Conservation (phyloP, 257 asterid species). For the Fraxinus cuspidata region DNA sequence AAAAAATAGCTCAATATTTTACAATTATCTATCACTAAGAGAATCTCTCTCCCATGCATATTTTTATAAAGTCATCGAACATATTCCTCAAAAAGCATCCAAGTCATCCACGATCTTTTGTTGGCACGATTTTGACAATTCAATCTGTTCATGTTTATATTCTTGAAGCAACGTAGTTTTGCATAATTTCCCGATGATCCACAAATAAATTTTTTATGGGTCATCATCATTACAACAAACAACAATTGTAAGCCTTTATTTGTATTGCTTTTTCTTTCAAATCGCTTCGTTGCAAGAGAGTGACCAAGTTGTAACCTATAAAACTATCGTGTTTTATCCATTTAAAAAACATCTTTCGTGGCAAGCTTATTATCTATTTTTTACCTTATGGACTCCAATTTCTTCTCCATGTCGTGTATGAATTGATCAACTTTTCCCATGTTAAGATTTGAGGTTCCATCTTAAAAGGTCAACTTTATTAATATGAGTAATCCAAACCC, state of each 20-base stretch:
- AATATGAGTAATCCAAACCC: no score
- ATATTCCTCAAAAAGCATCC: conserved; percentile 6
- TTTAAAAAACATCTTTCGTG: conserved; percentile 4
- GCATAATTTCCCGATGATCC: conserved; percentile 19
- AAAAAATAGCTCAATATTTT: no score
- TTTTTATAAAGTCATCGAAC: conserved; percentile 14
- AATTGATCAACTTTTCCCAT: conserved; percentile 11
- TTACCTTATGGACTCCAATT: background rate
- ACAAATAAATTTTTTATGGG: background rate
- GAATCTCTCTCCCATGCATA: background rate
- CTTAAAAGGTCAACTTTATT: no score
- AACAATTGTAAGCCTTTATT: conserved; percentile 12
- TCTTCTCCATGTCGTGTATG: background rate
- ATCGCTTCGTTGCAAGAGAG: conserved; percentile 6
- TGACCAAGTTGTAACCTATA: background rate
- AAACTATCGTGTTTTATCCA: conserved; percentile 15
- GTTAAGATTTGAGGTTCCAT: no score
- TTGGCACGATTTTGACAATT: conserved; percentile 22
- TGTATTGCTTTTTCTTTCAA: conserved; percentile 23
- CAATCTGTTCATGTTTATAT: background rate
- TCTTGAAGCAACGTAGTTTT: background rate
- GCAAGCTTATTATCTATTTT: no score
- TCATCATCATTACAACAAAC: conserved; percentile 28
- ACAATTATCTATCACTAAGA: background rate
- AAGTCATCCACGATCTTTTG: conserved; percentile 14